Evolutionary conservation across 1,284 basidiomycete genomes (phyloP).

Genomic region (Leucoagaricus sp.): DNA sequence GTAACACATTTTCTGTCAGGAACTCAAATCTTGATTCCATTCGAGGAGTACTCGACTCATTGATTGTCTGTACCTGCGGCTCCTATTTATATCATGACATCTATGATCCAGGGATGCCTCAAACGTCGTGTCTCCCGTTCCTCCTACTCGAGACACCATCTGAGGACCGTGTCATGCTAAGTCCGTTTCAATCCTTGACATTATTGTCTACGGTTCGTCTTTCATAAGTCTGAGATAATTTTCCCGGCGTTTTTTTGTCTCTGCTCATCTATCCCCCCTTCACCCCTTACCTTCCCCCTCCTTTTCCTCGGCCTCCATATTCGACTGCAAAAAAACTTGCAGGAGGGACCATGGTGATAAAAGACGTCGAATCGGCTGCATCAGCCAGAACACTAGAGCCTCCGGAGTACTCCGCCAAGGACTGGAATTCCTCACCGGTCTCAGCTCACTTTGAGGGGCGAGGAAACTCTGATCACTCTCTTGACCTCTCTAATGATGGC

Average conservation of each 20-base stretch:
- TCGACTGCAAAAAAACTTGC: neutral
- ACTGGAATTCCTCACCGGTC: conserved; percentile 1
- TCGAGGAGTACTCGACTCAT: neutral
- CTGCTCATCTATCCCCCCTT: neutral
- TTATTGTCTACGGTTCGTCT: neutral
- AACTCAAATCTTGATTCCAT: neutral
- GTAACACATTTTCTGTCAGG: neutral
- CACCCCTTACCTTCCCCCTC: neutral
- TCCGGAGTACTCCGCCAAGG: neutral
- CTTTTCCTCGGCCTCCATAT: neutral
- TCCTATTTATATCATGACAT: neutral
- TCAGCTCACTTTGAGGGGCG: conserved; percentile 3
- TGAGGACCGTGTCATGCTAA: neutral
- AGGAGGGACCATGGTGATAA: neutral
- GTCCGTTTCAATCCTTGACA: neutral
- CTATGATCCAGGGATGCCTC: neutral
- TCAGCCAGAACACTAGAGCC: neutral
- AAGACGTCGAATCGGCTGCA: neutral
- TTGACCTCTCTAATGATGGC: neutral
- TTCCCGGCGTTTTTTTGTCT: neutral
- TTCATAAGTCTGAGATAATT: too few relatives aligned
- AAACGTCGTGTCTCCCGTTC: neutral
- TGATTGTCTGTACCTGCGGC: neutral
- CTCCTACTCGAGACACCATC: too few relatives aligned
- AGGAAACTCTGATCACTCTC: neutral